A percentile compares a stretch with the other conserved stretches of the same genome.
Conservation (phyloP, 371 early-diverging fungal species). For the Mortierella sp. region DNA sequence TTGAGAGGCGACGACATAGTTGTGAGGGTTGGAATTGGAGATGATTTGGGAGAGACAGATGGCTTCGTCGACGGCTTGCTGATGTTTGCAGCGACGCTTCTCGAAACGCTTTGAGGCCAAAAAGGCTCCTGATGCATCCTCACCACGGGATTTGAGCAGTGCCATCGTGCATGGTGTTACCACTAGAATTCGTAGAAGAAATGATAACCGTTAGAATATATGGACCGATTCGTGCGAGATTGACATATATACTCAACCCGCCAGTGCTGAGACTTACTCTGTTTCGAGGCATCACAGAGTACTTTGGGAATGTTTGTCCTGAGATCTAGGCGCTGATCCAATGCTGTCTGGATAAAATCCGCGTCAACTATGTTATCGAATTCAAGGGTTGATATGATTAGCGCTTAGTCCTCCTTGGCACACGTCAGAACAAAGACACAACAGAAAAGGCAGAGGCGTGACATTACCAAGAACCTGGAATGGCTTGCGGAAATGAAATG, state of each 20-base stretch:
- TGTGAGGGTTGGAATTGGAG: slow-evolving; percentile 76
- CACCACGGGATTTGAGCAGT: slow-evolving; percentile 78
- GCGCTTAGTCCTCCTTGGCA: not conserved
- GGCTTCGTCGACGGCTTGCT: slow-evolving; percentile 72
- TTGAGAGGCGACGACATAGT: slow-evolving; percentile 90
- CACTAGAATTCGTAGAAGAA: slow-evolving; percentile 62
- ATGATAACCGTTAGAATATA: too few species aligned
- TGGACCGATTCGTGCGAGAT: too few species aligned
- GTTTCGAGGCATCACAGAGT: slow-evolving; percentile 70
- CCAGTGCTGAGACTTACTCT: slow-evolving; percentile 62
- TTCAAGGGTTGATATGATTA: not conserved
- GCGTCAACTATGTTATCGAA: slow-evolving; percentile 73
- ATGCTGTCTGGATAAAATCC: slow-evolving; percentile 76
- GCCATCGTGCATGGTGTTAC: slow-evolving; percentile 86
- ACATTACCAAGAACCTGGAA: slow-evolving; percentile 87
- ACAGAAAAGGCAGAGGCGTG: not conserved
- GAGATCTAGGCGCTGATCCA: slow-evolving; percentile 71
- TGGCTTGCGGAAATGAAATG: slow-evolving; percentile 90
- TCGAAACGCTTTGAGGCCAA: slow-evolving; percentile 79
- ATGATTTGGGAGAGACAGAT: slow-evolving; percentile 85
- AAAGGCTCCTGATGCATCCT: slow-evolving; percentile 70
- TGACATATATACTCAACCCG: too few species aligned
- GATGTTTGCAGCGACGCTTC: slow-evolving; percentile 84
- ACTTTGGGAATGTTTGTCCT: slow-evolving; percentile 68
- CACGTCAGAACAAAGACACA: not conserved